Conservation (phyloP, 164 flowering plant species). For the Sextonia rubra region DNA sequence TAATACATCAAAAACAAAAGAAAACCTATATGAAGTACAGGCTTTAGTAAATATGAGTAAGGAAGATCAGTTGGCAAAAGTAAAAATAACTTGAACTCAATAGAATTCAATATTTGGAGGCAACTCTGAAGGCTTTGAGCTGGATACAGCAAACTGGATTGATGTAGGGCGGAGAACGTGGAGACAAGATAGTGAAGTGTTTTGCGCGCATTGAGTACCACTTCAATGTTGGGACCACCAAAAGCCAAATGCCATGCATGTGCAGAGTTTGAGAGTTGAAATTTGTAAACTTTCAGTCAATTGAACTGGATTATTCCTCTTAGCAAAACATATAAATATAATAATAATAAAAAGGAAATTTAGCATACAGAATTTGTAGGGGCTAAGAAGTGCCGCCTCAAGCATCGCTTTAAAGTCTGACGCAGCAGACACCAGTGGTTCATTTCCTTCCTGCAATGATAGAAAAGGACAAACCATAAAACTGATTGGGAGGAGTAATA, state of each 20-base stretch:
- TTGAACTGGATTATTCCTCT: not conserved
- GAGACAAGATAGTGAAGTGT: no score
- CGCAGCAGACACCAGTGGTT: constrained; percentile 30
- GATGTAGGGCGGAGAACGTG: no score
- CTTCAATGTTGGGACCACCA: not conserved
- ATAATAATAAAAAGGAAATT: not conserved
- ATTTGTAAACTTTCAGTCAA: not conserved
- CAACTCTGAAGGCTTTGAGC: no score
- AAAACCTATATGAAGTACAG: no score
- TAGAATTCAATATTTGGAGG: no score
- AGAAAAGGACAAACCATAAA: not conserved
- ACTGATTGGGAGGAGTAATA: not conserved
- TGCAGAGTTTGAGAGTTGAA: no score
- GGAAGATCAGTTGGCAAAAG: no score
- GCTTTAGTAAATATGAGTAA: no score
- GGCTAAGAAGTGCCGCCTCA: constrained; percentile 33
- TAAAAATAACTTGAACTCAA: no score
- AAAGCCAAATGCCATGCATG: not conserved
- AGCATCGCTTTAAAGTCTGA: constrained; percentile 33
- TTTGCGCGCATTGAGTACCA: not conserved
- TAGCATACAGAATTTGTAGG: constrained; percentile 29
- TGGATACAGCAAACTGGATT: no score
- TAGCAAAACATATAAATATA: not conserved
- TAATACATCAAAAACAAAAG: no score
- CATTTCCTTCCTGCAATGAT: constrained; percentile 18